A percentile compares a stretch with the other conserved stretches of the same genome.
These are phyloP conservation scores for Trypanosomatidae sp. DNA, from an alignment of 208 protist species.

Conservation along the genomic window DNA sequence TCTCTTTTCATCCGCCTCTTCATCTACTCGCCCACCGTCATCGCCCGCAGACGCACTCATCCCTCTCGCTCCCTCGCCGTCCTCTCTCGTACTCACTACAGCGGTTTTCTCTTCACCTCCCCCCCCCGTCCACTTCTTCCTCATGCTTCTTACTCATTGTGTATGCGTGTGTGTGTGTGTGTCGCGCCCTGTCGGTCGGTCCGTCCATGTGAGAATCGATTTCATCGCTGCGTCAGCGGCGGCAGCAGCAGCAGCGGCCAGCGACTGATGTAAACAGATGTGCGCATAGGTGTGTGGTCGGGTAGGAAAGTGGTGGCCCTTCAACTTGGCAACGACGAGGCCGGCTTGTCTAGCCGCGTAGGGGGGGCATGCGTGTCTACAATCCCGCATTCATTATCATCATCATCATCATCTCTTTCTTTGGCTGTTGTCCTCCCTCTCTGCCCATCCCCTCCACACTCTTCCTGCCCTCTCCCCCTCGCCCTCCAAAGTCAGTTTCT, in stretches of 20 bases:
- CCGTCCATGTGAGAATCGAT: too few species aligned
- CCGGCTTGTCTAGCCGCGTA: neutral
- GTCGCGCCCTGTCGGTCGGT: neutral
- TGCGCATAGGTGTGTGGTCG: neutral
- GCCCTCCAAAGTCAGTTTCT: neutral
- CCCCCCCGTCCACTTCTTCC: neutral
- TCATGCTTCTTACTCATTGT: neutral
- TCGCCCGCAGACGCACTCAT: neutral
- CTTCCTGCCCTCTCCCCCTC: neutral
- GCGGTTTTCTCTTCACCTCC: neutral
- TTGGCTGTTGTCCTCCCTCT: neutral
- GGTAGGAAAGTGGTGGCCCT: neutral
- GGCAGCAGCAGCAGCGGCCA: neutral
- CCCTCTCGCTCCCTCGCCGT: neutral
- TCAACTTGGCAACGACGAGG: neutral
- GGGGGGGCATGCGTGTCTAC: too few species aligned
- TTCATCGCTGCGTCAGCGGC: too few species aligned
- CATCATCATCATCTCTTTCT: neutral
- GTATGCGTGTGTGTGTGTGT: neutral
- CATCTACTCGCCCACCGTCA: neutral
- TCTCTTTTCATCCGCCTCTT: conserved; percentile 7
- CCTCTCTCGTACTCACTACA: neutral
- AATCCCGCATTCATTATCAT: too few species aligned
- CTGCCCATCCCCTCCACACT: neutral
- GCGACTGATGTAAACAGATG: neutral